phyloP scores from a whole-genome alignment of 2,329 filamentous ascomycete species.

The Paecilomyces fulvus region DNA sequence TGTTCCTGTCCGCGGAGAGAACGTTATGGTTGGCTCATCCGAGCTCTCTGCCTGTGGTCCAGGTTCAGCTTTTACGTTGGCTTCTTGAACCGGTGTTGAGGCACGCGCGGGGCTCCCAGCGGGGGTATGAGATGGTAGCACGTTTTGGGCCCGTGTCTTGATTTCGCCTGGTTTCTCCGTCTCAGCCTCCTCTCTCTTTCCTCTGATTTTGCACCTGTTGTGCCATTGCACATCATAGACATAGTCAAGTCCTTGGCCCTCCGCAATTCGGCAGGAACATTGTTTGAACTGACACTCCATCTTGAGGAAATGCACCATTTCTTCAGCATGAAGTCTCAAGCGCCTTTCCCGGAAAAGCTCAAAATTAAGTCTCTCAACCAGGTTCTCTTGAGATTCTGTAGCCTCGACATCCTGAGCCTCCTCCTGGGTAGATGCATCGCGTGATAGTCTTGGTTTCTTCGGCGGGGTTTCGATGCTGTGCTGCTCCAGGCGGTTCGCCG shows the following conservation, averaged over 20 bases:
- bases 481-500: slow-evolving; percentile 3
- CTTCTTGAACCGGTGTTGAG: slow-evolving; percentile 7
- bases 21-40: slow-evolving; percentile 32
- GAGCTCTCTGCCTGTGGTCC: slow-evolving; percentile 10
- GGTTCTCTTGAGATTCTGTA: slow-evolving; percentile 29
- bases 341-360: slow-evolving; percentile 45
- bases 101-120: slow-evolving; percentile 6
- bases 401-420: slow-evolving; percentile 17
- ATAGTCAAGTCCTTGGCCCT: slow-evolving; percentile 31
- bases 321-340: slow-evolving; percentile 45
- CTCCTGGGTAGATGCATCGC: slow-evolving; percentile 17
- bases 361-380: slow-evolving; percentile 38
- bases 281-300: slow-evolving; percentile 42
- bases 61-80: slow-evolving; percentile 1
- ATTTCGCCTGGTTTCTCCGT: slow-evolving; percentile 1
- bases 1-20: slow-evolving; percentile 37
- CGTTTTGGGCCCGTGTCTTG: slow-evolving; percentile 2
- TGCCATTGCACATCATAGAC: slow-evolving; percentile 32
- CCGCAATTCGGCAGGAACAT: slow-evolving; percentile 40
- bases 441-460: slow-evolving; percentile 25
- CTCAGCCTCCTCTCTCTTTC: slow-evolving; percentile 4
- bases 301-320: slow-evolving; percentile 45
- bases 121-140: slow-evolving; percentile 3
- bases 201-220: slow-evolving; percentile 1
- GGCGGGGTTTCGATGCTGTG: slow-evolving; percentile 21